Base-by-base conservation (phyloP, 192 early-diverging fungal genomes). In the Dissophora globulifera region DNA sequence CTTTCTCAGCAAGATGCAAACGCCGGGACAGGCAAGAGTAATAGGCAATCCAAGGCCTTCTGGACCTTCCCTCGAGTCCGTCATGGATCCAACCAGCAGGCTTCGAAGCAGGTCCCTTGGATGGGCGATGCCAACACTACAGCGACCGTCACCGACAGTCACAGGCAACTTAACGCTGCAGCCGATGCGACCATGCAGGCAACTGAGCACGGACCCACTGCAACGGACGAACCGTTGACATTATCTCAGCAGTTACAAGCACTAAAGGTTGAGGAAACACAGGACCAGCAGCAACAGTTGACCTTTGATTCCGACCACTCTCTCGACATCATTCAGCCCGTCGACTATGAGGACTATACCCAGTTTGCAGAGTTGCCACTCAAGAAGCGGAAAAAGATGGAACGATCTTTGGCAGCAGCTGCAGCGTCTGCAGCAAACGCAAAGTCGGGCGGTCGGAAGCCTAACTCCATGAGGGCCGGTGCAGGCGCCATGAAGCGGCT, bases 321-420 rank as follows among this genome's bases (percentile, higher is more conserved):
- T 2, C 58, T 76, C 43, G 72, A 76, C 31, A 76, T 76, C 26
- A 76, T 76, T 35, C 49, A 53, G 22, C 72, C 72, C 12, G 58
- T 30, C 1, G 72, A 76, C 30, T 76, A 76, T 35, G 51, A 76
- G 19, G 72, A 76, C 35, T 76, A 76, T 57, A 76, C 72, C 29
- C 72, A 65, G 63, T 76, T 67, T 55, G 72, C 72, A 22, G 72
- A 76, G 27, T 45, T 76, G 7, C 63, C 72, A 1, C 58, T 67
- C 27, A 76, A 66, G 25, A 76, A 67, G 46, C 49, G 72, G 19
- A 76, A 76, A 49, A 76, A 76, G 40, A 54, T 76, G 72, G 64
- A 67, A 58, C 58, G 58, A 5, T 52, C 67, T 6, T 27, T 60
- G 0, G 58, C 69, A n/a, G 69, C 69, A 16, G 58, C 69, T 11